phyloP scores from a whole-genome alignment of 176 grass and related monocot species.

The Areca catechu region DNA sequence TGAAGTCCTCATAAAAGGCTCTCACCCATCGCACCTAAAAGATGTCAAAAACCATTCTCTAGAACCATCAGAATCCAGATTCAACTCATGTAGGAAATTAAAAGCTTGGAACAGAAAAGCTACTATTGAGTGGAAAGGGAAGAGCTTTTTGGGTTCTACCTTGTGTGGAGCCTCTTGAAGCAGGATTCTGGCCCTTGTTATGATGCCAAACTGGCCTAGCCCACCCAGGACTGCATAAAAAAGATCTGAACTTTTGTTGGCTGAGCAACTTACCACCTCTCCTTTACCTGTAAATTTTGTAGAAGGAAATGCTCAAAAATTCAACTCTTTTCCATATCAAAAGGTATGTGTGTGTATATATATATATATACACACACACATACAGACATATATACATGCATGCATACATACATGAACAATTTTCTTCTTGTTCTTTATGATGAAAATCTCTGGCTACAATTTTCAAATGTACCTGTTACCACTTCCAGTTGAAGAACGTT shows the following conservation, averaged over 20 bases:
- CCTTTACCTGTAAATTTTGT: conserved; percentile 47
- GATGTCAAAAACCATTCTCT: not conserved
- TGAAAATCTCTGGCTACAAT: too few species aligned
- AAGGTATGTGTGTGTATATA: too few species aligned
- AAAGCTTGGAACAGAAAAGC: too few species aligned
- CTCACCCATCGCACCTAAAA: conserved; percentile 84
- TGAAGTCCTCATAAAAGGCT: conserved; percentile 74
- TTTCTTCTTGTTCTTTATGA: too few species aligned
- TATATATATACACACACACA: too few species aligned
- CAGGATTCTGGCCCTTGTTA: conserved; percentile 72
- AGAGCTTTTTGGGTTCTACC: conserved; percentile 19
- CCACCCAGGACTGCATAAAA: conserved; percentile 82
- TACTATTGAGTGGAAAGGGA: too few species aligned
- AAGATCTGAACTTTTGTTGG: conserved; percentile 52
- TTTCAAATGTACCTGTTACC: conserved; percentile 47
- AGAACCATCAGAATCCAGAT: too few species aligned
- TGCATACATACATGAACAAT: too few species aligned
- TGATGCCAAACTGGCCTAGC: conserved; percentile 83
- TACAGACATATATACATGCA: too few species aligned
- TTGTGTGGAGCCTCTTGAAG: conserved; percentile 66
- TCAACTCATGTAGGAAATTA: too few species aligned
- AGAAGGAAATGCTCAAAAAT: conserved; percentile 8
- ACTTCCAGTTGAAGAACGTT: conserved; percentile 82
- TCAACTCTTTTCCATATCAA: conserved; percentile 1
- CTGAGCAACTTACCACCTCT: conserved; percentile 75